Percentiles rank a stretch among this genome's conserved stretches.
Evolutionary conservation across 495 filamentous ascomycete species (phyloP).

Genomic region (Paragyromitra xinjiangensis): DNA sequence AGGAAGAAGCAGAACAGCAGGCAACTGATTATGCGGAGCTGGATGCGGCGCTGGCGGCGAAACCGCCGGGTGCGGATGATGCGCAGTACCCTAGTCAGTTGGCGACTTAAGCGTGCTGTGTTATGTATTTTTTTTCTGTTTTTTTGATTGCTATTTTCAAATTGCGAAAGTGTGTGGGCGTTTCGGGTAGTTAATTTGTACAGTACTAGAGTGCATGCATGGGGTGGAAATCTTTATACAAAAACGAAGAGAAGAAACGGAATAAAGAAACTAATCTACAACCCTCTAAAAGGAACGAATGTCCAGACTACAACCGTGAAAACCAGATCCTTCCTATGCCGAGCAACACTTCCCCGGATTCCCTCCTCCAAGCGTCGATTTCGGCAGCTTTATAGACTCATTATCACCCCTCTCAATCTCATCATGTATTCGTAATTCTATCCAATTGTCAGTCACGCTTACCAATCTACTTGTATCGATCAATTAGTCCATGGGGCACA

Average conservation of each 20-base stretch:
- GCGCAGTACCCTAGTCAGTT: conserved; percentile 60
- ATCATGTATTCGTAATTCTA: conserved; percentile 87
- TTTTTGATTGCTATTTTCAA: conserved; percentile 16
- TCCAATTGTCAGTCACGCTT: not conserved
- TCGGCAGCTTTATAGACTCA: conserved; percentile 75
- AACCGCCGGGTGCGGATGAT: conserved; percentile 83
- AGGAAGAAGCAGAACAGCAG: conserved; percentile 37
- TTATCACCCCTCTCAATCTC: conserved; percentile 93
- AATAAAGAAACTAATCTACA: conserved; percentile 10
- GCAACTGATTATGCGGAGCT: conserved; percentile 60
- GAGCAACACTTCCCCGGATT: conserved; percentile 37
- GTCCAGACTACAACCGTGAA: not conserved
- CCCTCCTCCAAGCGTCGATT: conserved; percentile 25
- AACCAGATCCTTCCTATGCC: conserved; percentile 9
- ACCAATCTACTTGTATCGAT: not conserved
- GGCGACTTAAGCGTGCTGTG: conserved; percentile 19
- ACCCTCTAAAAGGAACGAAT: not conserved
- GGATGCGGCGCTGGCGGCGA: conserved; percentile 60
- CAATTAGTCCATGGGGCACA: conserved; percentile 65
- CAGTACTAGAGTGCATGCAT: conserved; percentile 29
- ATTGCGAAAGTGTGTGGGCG: conserved; percentile 29
- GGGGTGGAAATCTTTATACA: conserved; percentile 18
- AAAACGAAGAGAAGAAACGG: not conserved
- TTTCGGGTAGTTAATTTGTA: conserved; percentile 42
- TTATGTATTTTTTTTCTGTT: conserved; percentile 13